phyloP scores from a whole-genome alignment of 805 yeast species.

The Sugiyamaella mastotermitis region DNA sequence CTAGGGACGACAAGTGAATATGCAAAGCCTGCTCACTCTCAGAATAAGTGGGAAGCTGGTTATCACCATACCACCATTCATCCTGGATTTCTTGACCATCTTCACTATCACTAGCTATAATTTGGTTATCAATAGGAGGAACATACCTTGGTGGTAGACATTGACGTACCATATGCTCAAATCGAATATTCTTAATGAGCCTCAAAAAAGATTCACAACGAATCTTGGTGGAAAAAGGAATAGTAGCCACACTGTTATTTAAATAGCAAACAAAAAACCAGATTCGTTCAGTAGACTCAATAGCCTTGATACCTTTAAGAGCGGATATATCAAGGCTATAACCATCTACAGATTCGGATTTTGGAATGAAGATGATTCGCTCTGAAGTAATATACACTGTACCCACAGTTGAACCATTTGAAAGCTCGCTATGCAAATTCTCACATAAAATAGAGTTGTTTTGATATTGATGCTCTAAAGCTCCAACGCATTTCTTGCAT shows the following conservation, averaged over 20 bases:
- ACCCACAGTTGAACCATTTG: conserved; percentile 15
- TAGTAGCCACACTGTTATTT: conserved; percentile 19
- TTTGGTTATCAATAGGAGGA: not conserved
- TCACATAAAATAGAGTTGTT: conserved; percentile 3
- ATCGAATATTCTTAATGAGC: conserved; percentile 26
- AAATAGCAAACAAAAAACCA: conserved; percentile 20
- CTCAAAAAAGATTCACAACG: conserved; percentile 24
- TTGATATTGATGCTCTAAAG: not conserved
- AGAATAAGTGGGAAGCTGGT: conserved; percentile 18
- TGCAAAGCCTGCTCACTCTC: conserved; percentile 21
- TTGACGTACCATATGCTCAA: conserved; percentile 28
- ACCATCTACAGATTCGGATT: conserved; percentile 10
- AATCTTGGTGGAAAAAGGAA: conserved; percentile 24
- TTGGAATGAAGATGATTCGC: conserved; percentile 23
- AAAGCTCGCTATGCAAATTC: conserved; percentile 14
- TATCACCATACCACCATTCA: conserved; percentile 19
- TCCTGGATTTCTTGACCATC: conserved; percentile 7
- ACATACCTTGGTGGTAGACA: conserved; percentile 27
- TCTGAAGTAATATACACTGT: conserved; percentile 23
- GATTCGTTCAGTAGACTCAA: conserved; percentile 10
- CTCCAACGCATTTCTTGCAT: conserved; percentile 8
- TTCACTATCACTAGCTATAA: too few relatives aligned
- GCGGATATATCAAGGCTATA: conserved; percentile 16
- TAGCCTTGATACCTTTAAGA: conserved; percentile 18
- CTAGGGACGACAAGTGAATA: conserved; percentile 11